A percentile compares a stretch with the other conserved stretches of the same genome.
Conservation (phyloP, 768 basidiomycete genomes). For the Pisolithus marmoratus region DNA sequence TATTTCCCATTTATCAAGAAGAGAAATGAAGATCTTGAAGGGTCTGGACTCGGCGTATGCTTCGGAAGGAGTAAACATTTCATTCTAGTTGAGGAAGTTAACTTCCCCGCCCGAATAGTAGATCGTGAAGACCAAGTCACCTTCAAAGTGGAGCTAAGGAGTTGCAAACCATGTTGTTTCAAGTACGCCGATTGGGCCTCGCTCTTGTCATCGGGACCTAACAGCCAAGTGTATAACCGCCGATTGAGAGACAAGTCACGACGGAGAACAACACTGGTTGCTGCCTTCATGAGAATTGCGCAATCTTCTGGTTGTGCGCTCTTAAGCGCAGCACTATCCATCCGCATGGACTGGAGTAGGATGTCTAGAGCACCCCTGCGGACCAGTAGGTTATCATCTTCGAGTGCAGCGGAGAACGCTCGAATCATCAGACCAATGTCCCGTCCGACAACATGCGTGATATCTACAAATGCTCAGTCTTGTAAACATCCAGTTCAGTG, state of each 20-base stretch:
- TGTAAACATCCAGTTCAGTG: neutral
- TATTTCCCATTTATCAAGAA: conserved; percentile 97
- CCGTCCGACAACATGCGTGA: conserved; percentile 67
- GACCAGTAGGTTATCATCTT: conserved; percentile 90
- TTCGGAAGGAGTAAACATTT: conserved; percentile 68
- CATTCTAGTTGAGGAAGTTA: conserved; percentile 41
- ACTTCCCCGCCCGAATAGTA: neutral
- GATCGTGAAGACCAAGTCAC: conserved; percentile 29
- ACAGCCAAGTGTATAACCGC: conserved; percentile 87
- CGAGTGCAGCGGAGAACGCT: conserved; percentile 85
- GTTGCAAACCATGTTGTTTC: conserved; percentile 60
- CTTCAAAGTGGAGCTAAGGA: conserved; percentile 66
- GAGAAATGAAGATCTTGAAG: conserved; percentile 92
- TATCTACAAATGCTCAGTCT: conserved; percentile 35
- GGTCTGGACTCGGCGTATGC: conserved; percentile 78
- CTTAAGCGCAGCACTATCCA: conserved; percentile 67
- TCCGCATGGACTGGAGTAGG: conserved; percentile 65
- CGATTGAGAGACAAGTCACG: conserved; percentile 91
- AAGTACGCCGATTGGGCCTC: conserved; percentile 73
- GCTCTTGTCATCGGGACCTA: conserved; percentile 75
- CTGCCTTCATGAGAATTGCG: conserved; percentile 79
- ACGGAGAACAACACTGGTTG: conserved; percentile 83
- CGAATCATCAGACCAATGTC: conserved; percentile 94
- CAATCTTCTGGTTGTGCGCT: conserved; percentile 70
- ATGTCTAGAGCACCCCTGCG: conserved; percentile 83